A percentile compares a stretch with the other conserved stretches of the same genome.
phyloP scores from a whole-genome alignment of 2,329 filamentous ascomycete species.

The Aspergillus calidoustus region DNA sequence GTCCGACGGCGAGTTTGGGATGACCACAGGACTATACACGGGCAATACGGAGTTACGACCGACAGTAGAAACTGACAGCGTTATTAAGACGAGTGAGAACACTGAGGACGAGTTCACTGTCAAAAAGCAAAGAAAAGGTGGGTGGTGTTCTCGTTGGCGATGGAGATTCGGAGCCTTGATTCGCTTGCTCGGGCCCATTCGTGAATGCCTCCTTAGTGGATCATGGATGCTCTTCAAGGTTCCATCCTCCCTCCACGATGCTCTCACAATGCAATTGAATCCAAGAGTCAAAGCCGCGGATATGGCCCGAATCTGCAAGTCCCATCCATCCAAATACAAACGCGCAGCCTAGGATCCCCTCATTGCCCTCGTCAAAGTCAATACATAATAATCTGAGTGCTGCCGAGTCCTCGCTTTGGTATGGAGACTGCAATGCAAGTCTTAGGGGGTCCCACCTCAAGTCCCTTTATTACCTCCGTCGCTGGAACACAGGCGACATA shows the following conservation, averaged over 20 bases:
- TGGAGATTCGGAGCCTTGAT: constrained; percentile 19
- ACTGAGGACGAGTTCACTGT: neutral
- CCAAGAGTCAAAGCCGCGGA: constrained; percentile 1
- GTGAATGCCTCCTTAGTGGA: neutral
- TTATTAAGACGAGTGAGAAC: neutral
- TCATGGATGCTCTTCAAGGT: neutral
- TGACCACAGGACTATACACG: neutral
- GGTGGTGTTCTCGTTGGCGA: constrained; percentile 22
- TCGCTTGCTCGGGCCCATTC: constrained; percentile 26
- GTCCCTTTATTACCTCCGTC: constrained; percentile 10
- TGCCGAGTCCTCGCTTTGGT: constrained; percentile 6
- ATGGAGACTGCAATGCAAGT: constrained; percentile 7
- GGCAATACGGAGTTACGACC: neutral
- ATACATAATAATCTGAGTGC: neutral
- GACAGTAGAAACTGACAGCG: neutral
- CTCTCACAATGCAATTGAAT: constrained; percentile 14
- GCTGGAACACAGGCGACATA: constrained; percentile 13
- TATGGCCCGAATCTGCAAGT: neutral
- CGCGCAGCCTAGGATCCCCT: neutral
- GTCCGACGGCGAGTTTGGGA: neutral
- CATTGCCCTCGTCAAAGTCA: neutral
- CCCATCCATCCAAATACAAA: neutral
- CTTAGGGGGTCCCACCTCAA: constrained; percentile 10
- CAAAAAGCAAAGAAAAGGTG: constrained; percentile 5
- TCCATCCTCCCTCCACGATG: constrained; percentile 12